Conservation (phyloP, 345 rosid species). For the Crucihimalaya himalaica region DNA sequence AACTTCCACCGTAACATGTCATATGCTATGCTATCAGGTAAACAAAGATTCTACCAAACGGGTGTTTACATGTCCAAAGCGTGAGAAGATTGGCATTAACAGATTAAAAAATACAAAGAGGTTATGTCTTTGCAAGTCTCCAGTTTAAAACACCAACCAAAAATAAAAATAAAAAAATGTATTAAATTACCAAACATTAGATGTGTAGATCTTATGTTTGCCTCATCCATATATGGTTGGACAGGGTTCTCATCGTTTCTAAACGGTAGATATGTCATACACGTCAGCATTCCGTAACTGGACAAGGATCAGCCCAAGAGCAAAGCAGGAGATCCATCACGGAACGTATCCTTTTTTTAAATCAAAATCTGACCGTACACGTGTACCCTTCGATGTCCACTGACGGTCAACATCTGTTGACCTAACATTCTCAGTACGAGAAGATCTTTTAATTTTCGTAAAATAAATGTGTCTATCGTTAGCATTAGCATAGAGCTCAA, state of each 20-base stretch:
- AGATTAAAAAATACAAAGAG: neutral
- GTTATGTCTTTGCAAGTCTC: neutral
- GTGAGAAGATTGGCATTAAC: neutral
- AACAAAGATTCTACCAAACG: neutral
- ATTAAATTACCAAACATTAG: neutral
- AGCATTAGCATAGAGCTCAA: conserved; percentile 4
- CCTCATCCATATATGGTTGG: neutral
- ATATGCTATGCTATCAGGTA: neutral
- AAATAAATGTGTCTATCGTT: no score
- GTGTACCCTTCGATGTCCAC: neutral
- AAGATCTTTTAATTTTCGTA: no score
- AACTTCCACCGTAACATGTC: neutral
- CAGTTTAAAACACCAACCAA: neutral
- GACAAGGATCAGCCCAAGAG: conserved; percentile 8
- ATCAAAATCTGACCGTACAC: conserved; percentile 20
- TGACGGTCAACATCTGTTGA: conserved; percentile 19
- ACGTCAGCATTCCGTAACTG: conserved; percentile 14
- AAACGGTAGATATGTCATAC: conserved; percentile 16
- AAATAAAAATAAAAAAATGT: no score
- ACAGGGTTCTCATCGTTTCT: neutral
- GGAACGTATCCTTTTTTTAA: neutral
- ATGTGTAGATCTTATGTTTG: neutral
- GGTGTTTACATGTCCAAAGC: neutral
- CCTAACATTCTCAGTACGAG: no score
- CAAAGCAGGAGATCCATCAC: conserved; percentile 27